Conservation (phyloP, 371 early-diverging fungal genomes). For the Rhizopus arrhizus region DNA sequence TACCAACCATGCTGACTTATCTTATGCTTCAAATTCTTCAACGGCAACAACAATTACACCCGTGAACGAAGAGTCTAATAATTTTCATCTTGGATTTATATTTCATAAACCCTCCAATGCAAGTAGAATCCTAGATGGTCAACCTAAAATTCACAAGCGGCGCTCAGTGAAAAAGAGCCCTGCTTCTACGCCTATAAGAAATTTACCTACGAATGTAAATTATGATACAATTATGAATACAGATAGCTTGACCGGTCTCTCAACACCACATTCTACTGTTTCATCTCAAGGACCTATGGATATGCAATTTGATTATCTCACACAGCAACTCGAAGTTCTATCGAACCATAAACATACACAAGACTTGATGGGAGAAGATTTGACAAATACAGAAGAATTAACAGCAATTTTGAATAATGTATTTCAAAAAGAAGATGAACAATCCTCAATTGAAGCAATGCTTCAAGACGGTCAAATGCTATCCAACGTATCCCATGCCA, state of each 20-base stretch:
- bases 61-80: neutral
- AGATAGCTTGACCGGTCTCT: conserved; percentile 11
- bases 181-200: conserved; percentile 2
- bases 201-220: conserved; percentile 11
- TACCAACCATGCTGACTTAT: conserved; percentile 15
- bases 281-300: conserved; percentile 28
- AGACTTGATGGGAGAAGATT: conserved; percentile 12
- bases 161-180: conserved; percentile 15
- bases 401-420: conserved; percentile 32
- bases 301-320: conserved; percentile 31
- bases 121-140: conserved; percentile 27
- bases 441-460: neutral
- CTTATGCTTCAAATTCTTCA: conserved; percentile 4
- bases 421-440: conserved; percentile 17
- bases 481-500: neutral
- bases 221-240: conserved; percentile 8
- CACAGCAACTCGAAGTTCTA: conserved; percentile 24
- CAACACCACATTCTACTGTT: conserved; percentile 19
- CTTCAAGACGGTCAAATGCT: neutral
- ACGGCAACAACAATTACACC: too few relatives aligned
- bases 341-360: conserved; percentile 1
- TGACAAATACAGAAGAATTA: conserved; percentile 29
- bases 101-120: conserved; percentile 26
- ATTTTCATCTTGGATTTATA: conserved; percentile 25
- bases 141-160: conserved; percentile 22